Evolutionary conservation across 2,329 filamentous ascomycete species (phyloP), one percentile per base, ranked within the genome.

Genomic region (Nemania sp.): DNA sequence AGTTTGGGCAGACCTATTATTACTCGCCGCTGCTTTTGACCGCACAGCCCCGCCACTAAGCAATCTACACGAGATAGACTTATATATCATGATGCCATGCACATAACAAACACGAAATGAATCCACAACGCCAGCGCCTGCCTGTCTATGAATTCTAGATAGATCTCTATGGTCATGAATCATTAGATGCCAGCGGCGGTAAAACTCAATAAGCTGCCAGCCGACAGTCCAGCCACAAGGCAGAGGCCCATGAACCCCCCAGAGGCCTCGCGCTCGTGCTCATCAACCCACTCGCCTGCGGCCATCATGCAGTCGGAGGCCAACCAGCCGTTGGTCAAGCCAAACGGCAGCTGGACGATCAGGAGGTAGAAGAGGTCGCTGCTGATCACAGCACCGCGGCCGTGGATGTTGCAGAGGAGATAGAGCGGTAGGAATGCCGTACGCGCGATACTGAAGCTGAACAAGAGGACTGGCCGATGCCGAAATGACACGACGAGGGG

Each of bases 201-300:
- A 76, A 98, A 99, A 74, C 93, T 98, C 73, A 96, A 75, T 69
- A 98, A 76, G 77, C 94, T 98, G n/a, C 95, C 95, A 21, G 83
- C 81, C 1, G 92, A 86, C 76, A 98, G 77, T 0, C 95, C 95
- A 5, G 85, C 86, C 17, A 97, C 91, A n/a, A 98, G 84, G 74
- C 89, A 92, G 65, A 97, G 75, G 3, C 90, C 90, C 95, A 99
- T 98, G 74, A 98, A 98, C 1, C 90, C 92, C 48, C 94, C 95
- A 0, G 92, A 88, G 5, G 92, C 93, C 78, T 97, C 92, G 35
- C 90, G 83, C 79, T 99, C 94, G 10, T 88, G 87, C 1, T 89
- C 85, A 3, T 89, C 88, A 1, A 98, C 93, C 85, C 88, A 94
- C 67, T 90, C 87, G 0, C 84, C 86, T 0, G 92, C 89, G 1